A percentile compares a stretch with the other conserved stretches of the same genome.
These are phyloP conservation scores for Micractinium conductrix DNA, from an alignment of 139 green algal genomes.

Conservation along the genomic window DNA sequence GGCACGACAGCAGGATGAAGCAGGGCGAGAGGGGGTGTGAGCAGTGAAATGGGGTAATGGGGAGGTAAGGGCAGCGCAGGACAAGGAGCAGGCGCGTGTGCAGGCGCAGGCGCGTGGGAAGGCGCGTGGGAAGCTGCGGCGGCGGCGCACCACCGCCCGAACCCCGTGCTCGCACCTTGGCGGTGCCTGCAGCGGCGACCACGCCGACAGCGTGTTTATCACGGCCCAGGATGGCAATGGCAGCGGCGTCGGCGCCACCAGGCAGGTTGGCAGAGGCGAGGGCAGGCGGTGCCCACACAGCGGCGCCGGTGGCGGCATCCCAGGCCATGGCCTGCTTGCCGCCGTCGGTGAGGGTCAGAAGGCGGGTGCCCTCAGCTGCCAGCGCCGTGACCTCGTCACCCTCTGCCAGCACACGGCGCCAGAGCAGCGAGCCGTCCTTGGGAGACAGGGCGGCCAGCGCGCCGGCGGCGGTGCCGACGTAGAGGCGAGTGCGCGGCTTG, in stretches of 20 bases:
- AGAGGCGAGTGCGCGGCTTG: conserved; percentile 45
- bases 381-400: conserved; percentile 5
- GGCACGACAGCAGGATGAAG: no score
- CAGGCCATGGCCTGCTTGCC: conserved; percentile 55
- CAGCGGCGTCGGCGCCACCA: background rate
- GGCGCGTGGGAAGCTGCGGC: no score
- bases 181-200: background rate
- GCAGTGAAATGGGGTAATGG: no score
- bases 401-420: conserved; percentile 59
- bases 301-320: conserved; percentile 50
- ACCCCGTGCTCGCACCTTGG: conserved; percentile 12
- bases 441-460: conserved; percentile 66
- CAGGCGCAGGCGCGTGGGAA: no score
- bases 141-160: no score
- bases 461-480: conserved; percentile 51
- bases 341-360: conserved; percentile 44
- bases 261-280: no score
- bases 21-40: no score
- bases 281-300: conserved; percentile 58
- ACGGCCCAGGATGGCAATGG: background rate
- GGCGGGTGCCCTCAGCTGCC: background rate
- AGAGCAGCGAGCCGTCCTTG: conserved; percentile 65
- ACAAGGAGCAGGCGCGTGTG: no score
- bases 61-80: no score
- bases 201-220: background rate